Evolutionary conservation across 1,284 basidiomycete species (phyloP).

Genomic region (Volvariella surrecta): DNA sequence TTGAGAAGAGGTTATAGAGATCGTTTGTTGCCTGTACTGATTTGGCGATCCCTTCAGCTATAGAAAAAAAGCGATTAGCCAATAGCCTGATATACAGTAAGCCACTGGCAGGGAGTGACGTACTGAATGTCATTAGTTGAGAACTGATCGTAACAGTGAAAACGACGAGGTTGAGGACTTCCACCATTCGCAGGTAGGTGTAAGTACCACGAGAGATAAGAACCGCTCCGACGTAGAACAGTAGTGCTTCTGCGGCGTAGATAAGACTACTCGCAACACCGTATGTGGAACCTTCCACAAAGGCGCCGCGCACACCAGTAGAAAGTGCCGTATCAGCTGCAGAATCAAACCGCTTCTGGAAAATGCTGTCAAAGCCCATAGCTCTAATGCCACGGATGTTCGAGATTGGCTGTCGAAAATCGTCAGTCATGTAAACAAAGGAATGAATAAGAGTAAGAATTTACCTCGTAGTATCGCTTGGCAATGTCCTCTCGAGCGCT

Average conservation of each 20-base stretch:
- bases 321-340: slow-evolving; percentile 54
- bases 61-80: slow-evolving; percentile 12
- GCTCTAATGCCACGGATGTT: slow-evolving; percentile 84
- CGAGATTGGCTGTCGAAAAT: slow-evolving; percentile 52
- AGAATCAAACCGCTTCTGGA: slow-evolving; percentile 59
- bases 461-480: slow-evolving; percentile 79
- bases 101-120: slow-evolving; percentile 32
- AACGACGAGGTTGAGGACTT: slow-evolving; percentile 86
- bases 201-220: slow-evolving; percentile 79
- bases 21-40: slow-evolving; percentile 75
- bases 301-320: slow-evolving; percentile 71
- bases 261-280: slow-evolving; percentile 79
- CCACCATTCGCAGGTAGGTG: slow-evolving; percentile 80
- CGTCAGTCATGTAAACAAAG: slow-evolving; percentile 6
- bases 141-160: slow-evolving; percentile 91
- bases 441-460: too few relatives aligned
- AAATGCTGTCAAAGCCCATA: slow-evolving; percentile 82
- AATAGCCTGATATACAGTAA: slow-evolving; percentile 2
- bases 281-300: slow-evolving; percentile 77
- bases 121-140: slow-evolving; percentile 84
- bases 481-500: slow-evolving; percentile 77
- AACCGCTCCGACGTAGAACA: slow-evolving; percentile 86
- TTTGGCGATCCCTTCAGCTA: slow-evolving; percentile 77
- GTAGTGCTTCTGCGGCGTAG: slow-evolving; percentile 81
- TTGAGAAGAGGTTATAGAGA: slow-evolving; percentile 60